phyloP scores from a whole-genome alignment of 139 green algal species.

The Picochlorum sp. region DNA sequence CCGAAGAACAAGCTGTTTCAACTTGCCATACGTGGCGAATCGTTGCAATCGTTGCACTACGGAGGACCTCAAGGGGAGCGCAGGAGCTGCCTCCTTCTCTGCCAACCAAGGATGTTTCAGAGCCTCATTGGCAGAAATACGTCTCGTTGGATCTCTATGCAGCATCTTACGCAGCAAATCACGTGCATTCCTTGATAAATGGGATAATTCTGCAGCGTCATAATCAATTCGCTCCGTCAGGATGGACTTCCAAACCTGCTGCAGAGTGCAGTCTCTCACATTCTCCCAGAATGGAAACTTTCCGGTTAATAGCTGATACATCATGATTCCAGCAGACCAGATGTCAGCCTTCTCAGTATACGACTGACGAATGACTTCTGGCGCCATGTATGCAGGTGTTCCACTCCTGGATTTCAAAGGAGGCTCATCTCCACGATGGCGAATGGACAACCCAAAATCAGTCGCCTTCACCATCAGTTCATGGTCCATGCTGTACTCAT shows the following conservation, averaged over 20 bases:
- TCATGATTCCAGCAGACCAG: constrained; percentile 85
- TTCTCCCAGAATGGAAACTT: constrained; percentile 86
- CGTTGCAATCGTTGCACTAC: constrained; percentile 79
- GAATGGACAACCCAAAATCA: constrained; percentile 83
- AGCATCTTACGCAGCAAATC: constrained; percentile 51
- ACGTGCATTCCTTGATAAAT: constrained; percentile 25
- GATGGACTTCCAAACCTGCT: constrained; percentile 77
- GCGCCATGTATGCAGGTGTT: constrained; percentile 84
- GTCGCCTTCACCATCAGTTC: constrained; percentile 70
- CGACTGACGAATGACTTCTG: constrained; percentile 67
- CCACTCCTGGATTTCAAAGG: constrained; percentile 67
- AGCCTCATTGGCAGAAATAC: constrained; percentile 44
- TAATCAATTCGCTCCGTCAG: constrained; percentile 60
- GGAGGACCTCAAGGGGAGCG: constrained; percentile 18
- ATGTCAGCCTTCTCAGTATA: constrained; percentile 73
- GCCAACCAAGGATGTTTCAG: constrained; percentile 28
- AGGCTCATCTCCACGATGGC: constrained; percentile 59
- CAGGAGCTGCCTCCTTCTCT: not conserved
- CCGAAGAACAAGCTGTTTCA: constrained; percentile 86
- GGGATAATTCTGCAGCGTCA: constrained; percentile 32
- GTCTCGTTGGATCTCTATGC: constrained; percentile 52
- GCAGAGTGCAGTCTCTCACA: constrained; percentile 62
- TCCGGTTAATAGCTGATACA: constrained; percentile 83
- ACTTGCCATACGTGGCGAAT: constrained; percentile 77
- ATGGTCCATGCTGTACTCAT: not conserved